Evolutionary conservation across 2,329 filamentous ascomycete genomes (phyloP).

Genomic region (Epichloe gansuensis): DNA sequence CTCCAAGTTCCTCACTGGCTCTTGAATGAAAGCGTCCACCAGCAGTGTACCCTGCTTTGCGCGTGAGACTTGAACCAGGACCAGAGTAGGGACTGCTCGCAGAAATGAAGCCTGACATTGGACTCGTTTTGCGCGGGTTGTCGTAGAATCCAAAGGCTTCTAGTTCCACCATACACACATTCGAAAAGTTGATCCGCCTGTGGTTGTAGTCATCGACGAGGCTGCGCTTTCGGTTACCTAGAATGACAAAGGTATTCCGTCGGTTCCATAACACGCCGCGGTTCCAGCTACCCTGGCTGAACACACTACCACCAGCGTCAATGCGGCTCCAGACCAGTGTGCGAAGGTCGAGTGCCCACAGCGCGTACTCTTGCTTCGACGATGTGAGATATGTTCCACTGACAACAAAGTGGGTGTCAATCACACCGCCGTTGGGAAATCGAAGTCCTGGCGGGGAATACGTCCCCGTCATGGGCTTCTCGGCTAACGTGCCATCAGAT

Average conservation of each 20-base stretch:
- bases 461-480: conserved; percentile 77
- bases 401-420: conserved; percentile 93
- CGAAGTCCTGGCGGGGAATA: conserved; percentile 84
- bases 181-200: conserved; percentile 90
- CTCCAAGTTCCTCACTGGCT: conserved; percentile 75
- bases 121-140: conserved; percentile 68
- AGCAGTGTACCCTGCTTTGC: conserved; percentile 51
- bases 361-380: conserved; percentile 93
- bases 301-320: conserved; percentile 85
- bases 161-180: conserved; percentile 91
- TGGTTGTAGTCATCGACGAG: conserved; percentile 98
- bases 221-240: conserved; percentile 85
- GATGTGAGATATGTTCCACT: conserved; percentile 96
- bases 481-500: conserved; percentile 69
- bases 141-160: conserved; percentile 97
- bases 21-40: conserved; percentile 65
- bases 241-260: conserved; percentile 86
- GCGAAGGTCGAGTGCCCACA: conserved; percentile 86
- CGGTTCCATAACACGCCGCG: conserved; percentile 86
- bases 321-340: conserved; percentile 91
- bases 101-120: conserved; percentile 74
- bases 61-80: conserved; percentile 41
- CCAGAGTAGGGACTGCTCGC: conserved; percentile 58
- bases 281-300: conserved; percentile 97
- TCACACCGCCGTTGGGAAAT: conserved; percentile 90